Evolutionary conservation across 176 grass and related monocot species (phyloP).

Genomic region (Eragrostis curvula): DNA sequence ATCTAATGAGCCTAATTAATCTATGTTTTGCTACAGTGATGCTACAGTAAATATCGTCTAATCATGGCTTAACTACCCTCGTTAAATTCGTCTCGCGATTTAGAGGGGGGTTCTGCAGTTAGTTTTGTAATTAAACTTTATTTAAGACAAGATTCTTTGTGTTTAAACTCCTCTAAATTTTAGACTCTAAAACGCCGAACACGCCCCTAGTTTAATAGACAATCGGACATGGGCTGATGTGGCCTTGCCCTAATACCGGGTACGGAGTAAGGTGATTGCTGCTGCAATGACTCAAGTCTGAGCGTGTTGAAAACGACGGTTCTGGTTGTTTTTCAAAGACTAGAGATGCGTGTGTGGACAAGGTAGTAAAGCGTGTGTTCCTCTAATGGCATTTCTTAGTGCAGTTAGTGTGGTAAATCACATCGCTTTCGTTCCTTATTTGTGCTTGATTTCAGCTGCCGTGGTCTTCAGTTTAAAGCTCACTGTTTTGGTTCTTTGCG

Average conservation of each 20-base stretch:
- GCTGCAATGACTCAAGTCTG: not conserved
- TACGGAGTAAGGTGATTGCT: slow-evolving; percentile 7
- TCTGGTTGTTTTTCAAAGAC: not conserved
- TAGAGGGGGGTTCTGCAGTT: no score
- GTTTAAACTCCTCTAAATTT: no score
- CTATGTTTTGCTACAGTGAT: no score
- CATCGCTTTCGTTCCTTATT: slow-evolving; percentile 16
- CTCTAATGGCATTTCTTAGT: not conserved
- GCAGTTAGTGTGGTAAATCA: not conserved
- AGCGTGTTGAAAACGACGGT: not conserved
- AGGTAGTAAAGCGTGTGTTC: not conserved
- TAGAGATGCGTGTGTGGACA: not conserved
- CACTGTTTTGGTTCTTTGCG: not conserved
- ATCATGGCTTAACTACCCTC: no score
- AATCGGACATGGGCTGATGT: not conserved
- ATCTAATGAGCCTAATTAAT: no score
- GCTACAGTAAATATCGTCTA: no score
- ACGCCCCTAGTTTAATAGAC: no score
- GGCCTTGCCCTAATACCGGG: not conserved
- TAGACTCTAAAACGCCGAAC: no score
- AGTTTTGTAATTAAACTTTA: no score
- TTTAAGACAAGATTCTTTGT: no score
- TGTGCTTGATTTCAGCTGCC: slow-evolving; percentile 11
- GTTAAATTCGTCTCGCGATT: no score
- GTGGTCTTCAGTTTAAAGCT: not conserved